phyloP scores from a whole-genome alignment of 1,284 basidiomycete species.

The Ganoderma lucidum region DNA sequence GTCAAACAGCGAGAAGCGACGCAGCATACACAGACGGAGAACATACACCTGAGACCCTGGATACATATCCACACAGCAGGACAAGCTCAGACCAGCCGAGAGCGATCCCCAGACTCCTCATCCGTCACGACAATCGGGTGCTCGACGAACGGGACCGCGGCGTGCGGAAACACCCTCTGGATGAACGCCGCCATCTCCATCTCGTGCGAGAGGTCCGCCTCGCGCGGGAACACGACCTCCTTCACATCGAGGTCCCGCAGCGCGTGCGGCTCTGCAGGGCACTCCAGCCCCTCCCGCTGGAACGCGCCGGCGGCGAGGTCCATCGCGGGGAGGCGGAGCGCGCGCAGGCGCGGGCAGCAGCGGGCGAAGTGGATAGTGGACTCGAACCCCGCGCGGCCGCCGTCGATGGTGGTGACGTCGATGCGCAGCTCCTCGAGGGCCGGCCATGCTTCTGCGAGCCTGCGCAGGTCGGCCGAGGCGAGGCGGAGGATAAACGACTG shows the following conservation, averaged over 20 bases:
- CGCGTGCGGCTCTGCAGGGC: constrained; percentile 2
- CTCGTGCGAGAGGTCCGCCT: constrained; percentile 6
- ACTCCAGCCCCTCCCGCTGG: neutral
- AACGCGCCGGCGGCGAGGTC: neutral
- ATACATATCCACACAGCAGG: no score
- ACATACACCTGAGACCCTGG: no score
- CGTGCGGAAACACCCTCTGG: constrained; percentile 10
- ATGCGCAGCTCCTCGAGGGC: constrained; percentile 9
- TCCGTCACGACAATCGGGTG: no score
- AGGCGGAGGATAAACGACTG: neutral
- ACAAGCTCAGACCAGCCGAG: neutral
- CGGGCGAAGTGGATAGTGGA: constrained; percentile 13
- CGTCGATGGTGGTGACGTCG: neutral
- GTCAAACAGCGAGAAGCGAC: no score
- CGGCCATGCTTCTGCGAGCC: constrained; percentile 14
- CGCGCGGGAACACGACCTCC: constrained; percentile 9
- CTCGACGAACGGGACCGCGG: neutral
- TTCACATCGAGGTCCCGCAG: constrained; percentile 6
- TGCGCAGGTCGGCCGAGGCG: neutral
- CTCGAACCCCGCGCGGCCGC: constrained; percentile 11
- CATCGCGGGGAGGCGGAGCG: constrained; percentile 14
- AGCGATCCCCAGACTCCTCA: neutral
- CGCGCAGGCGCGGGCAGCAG: constrained; percentile 7
- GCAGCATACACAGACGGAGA: no score
- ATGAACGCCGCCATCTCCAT: constrained; percentile 9